Percentiles rank a stretch among this genome's conserved stretches.
These are phyloP conservation scores for Pleurotus tuoliensis DNA, from an alignment of 768 basidiomycete species.

Conservation along the genomic window DNA sequence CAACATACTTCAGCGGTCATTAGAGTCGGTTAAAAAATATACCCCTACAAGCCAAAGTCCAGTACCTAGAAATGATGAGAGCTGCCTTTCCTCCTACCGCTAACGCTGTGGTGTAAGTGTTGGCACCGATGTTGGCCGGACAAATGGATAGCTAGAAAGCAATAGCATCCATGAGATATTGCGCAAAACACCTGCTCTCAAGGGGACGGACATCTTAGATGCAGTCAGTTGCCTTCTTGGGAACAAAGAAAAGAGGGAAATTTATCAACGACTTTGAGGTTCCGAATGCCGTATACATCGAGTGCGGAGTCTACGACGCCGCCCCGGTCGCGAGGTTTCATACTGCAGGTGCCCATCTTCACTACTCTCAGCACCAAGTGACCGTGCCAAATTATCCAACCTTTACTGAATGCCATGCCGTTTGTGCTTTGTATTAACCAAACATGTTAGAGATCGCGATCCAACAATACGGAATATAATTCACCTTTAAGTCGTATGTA, in stretches of 20 bases:
- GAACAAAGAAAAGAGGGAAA: background rate
- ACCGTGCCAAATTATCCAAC: background rate
- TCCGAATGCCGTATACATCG: slow-evolving; percentile 57
- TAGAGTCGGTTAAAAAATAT: too few species aligned
- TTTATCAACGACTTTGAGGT: slow-evolving; percentile 56
- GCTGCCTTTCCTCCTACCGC: slow-evolving; percentile 62
- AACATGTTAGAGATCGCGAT: background rate
- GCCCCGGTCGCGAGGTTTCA: slow-evolving; percentile 54
- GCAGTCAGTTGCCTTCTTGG: background rate
- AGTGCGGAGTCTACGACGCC: slow-evolving; percentile 63
- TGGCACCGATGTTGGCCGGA: slow-evolving; percentile 35
- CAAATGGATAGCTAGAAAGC: slow-evolving; percentile 28
- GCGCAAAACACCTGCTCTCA: background rate
- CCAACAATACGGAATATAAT: background rate
- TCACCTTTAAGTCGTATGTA: slow-evolving; percentile 2
- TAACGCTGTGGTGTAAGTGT: slow-evolving; percentile 38
- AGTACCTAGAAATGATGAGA: slow-evolving; percentile 54
- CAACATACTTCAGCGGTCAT: too few species aligned
- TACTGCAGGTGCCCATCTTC: slow-evolving; percentile 63
- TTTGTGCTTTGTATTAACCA: slow-evolving; percentile 23
- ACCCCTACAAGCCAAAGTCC: slow-evolving; percentile 15
- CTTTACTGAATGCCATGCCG: slow-evolving; percentile 44
- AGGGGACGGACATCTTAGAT: background rate
- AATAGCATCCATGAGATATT: background rate
- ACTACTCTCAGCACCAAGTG: background rate